Base-by-base conservation (phyloP, 306 rosid species). In the Datisca glomerata region DNA sequence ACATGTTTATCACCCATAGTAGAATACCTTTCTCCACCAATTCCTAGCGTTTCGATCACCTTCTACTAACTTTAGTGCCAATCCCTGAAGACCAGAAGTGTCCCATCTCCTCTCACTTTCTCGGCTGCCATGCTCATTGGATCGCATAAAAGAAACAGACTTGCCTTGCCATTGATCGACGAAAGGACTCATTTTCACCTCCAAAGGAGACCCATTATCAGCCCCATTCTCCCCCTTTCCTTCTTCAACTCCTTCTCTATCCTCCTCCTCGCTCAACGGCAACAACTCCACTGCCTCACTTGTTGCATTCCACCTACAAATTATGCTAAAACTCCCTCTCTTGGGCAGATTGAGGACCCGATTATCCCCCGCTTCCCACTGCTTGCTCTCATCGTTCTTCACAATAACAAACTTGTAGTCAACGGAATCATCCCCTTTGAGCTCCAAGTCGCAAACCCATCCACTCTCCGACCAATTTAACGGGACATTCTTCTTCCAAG, bases 151-250 rank as follows among this genome's bases (percentile, higher is more conserved):
- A 29, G 93, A 74, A 42, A 55, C 42, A 39, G 61, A 18, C 50
- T 74, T 72, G 41, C 97, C 97, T 56, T 80, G 83, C 97, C 97
- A 89, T 51, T 83, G 77, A 37, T 79, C 97, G 12, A 89, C 95
- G 63, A 89, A 89, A 64, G 95, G 84, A 61, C 93, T 89, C 19
- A 69, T 31, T 60, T 39, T 73, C 24, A n/a, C 69, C 8, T 64
- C 84, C 21, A 37, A 41, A 41, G 16, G 41, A 58, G 80, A 41
- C 60, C 64, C 67, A 55, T 57, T 55, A 37, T 57, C 37, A 25
- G 18, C 63, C 9, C 41, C 48, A 49, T 33, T 45, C 12, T 17
- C 50, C 21, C 36, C 32, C 13, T 55, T 54, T 5, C 37, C 39
- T 24, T 38, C 28, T 20, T 12, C 42, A 11, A 11, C 41, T 37